phyloP scores from a whole-genome alignment of 2,329 filamentous ascomycete species.

The Shiraia sp. region DNA sequence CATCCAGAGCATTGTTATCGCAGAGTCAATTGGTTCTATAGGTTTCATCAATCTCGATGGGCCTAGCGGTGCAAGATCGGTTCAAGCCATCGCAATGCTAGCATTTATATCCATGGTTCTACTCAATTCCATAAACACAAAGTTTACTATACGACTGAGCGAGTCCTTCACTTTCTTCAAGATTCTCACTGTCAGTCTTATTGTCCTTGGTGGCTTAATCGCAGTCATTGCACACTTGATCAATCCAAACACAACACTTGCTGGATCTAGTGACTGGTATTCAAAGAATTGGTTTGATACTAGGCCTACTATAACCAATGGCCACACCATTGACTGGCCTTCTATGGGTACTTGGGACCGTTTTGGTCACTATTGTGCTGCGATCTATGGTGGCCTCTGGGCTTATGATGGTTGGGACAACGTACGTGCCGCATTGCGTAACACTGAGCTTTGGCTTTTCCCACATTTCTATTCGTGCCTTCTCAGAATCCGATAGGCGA shows the following conservation, averaged over 20 bases:
- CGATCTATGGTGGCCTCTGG: conserved; percentile 66
- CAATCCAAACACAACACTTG: conserved; percentile 31
- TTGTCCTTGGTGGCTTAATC: conserved; percentile 36
- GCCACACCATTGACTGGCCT: conserved; percentile 36
- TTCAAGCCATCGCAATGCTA: conserved; percentile 45
- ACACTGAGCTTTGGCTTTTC: neutral
- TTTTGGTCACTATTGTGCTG: conserved; percentile 63
- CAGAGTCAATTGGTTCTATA: conserved; percentile 54
- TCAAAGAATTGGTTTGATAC: conserved; percentile 60
- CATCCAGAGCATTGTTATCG: conserved; percentile 67
- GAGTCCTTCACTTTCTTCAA: conserved; percentile 50
- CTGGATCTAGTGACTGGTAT: conserved; percentile 41
- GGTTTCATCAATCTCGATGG: conserved; percentile 34
- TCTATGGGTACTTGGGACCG: conserved; percentile 60
- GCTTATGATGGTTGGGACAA: conserved; percentile 71
- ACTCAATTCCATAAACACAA: conserved; percentile 52
- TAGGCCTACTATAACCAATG: conserved; percentile 55
- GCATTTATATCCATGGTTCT: conserved; percentile 46
- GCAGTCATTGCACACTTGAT: conserved; percentile 36
- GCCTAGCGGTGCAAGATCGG: conserved; percentile 18
- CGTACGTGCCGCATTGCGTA: conserved; percentile 42
- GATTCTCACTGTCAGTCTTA: conserved; percentile 34
- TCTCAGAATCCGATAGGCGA: neutral
- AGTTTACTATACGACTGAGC: conserved; percentile 45
- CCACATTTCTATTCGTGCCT: neutral